phyloP scores from a whole-genome alignment of 78 protist species.

The Dictyostelium brefeldianum region DNA sequence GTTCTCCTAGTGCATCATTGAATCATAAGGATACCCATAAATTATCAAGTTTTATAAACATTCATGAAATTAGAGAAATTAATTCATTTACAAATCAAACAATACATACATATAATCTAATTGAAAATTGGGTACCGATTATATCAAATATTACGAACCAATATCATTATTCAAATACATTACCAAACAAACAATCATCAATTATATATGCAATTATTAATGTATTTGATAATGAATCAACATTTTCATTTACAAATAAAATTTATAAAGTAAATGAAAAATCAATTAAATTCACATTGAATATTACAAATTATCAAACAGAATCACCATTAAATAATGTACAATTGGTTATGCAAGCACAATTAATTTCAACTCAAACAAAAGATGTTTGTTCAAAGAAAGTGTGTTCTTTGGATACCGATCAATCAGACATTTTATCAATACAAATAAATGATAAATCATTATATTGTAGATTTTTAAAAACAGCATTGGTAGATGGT shows the following conservation, averaged over 20 bases:
- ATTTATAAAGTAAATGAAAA: background rate
- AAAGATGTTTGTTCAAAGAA: background rate
- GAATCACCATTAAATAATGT: background rate
- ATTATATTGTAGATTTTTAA: constrained; percentile 42
- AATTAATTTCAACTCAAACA: background rate
- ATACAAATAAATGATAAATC: background rate
- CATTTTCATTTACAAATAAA: constrained; percentile 18
- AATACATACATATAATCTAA: background rate
- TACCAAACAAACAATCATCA: background rate
- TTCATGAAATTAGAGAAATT: constrained; percentile 1
- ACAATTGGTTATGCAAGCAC: constrained; percentile 4
- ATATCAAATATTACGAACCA: background rate
- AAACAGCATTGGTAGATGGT: constrained; percentile 10
- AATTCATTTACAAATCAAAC: background rate
- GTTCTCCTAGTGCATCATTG: background rate
- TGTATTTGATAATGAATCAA: background rate
- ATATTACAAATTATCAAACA: background rate
- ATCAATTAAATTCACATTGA: background rate
- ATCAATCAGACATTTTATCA: background rate
- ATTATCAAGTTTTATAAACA: constrained; percentile 5
- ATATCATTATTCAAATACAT: background rate
- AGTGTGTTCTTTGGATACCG: background rate
- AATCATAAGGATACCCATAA: background rate
- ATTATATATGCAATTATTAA: background rate
- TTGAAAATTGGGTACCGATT: background rate